Base-by-base conservation (phyloP, 805 yeast species). In the Saturnispora gosingensis region DNA sequence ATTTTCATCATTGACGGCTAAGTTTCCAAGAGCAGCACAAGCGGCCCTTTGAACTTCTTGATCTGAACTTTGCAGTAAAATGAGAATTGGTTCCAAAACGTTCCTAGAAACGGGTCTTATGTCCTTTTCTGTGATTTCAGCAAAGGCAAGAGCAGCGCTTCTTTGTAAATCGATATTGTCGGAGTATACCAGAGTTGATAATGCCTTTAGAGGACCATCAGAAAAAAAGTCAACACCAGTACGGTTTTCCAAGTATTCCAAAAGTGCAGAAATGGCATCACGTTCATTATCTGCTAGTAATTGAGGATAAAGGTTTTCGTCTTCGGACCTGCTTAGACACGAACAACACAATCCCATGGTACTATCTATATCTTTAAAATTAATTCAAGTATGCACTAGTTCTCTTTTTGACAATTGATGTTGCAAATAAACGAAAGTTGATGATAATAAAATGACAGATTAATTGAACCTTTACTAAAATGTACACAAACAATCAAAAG, bases 31-130 rank as follows among this genome's bases (percentile, higher is more conserved):
- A 2, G 99, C 98, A 5, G 98, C 99, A 69, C 98, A 91, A 0
- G 99, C 97, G 7, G 99, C 99, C 50, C 98, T 78, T 71, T 93
- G 98, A 36, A 93, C 96, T 70, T 93, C 99, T 52, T 90, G 79
- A 67, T 93, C 99, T 18, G 84, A 75, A 55, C 86, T 80, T 67
- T 91, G 96, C 58, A 93, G 73, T 47, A 93, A 75, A 46, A 88
- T 86, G 54, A 93, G 74, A 42, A 93, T 90, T 47, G 98, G 99
- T 67, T 93, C 97, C 58, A 93, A 73, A 3, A 91, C 97, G 58
- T 88, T 95, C 53, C 95, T 76, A 60, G 85, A 83, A 34, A 93
- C 98, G 40, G 91, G 85, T 57, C 93, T 79, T 38, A 89, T 95
- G 64, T 89, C 95, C 67, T 93, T 93, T 65, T 93, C 99, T 38